Percentiles rank a stretch among this genome's conserved stretches.
phyloP scores from a whole-genome alignment of 208 protist genomes.

The Angomonas deanei region DNA sequence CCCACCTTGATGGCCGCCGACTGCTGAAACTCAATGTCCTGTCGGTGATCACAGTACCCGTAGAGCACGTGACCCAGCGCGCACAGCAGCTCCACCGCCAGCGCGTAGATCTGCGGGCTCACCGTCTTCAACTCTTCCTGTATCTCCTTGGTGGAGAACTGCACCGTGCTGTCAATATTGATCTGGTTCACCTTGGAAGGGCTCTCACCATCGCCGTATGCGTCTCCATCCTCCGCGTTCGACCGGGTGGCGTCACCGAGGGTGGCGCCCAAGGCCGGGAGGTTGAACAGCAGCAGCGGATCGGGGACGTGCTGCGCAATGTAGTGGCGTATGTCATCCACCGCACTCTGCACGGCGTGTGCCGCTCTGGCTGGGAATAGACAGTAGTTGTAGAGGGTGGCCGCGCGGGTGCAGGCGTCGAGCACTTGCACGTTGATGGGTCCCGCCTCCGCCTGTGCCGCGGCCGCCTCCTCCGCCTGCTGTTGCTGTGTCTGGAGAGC shows the following conservation, averaged over 20 bases:
- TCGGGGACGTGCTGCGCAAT: conserved; percentile 1
- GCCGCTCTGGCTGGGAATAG: conserved; percentile 19
- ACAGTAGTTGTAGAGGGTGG: conserved; percentile 24
- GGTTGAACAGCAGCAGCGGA: not conserved
- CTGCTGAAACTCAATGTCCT: conserved; percentile 57
- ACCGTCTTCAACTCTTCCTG: conserved; percentile 1
- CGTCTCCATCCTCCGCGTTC: too few species aligned
- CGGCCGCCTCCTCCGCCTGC: not conserved
- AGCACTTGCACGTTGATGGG: conserved; percentile 4
- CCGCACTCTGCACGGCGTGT: conserved; percentile 13
- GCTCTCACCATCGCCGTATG: too few species aligned
- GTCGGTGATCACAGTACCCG: conserved; percentile 70
- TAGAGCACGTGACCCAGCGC: conserved; percentile 33
- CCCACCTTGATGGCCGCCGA: conserved; percentile 58
- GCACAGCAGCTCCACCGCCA: conserved; percentile 43
- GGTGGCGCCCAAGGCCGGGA: not conserved
- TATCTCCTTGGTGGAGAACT: not conserved
- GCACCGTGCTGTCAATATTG: not conserved
- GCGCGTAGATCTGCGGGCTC: conserved; percentile 15
- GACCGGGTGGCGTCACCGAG: not conserved
- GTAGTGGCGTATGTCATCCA: conserved; percentile 17
- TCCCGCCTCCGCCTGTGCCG: not conserved
- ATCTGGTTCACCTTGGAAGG: not conserved
- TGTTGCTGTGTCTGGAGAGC: conserved; percentile 6
- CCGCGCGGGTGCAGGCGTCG: conserved; percentile 12